Percentiles rank a stretch among this genome's conserved stretches.
Evolutionary conservation across 2,329 filamentous ascomycete genomes (phyloP).

Genomic region (Neocatenulostroma microsporum): DNA sequence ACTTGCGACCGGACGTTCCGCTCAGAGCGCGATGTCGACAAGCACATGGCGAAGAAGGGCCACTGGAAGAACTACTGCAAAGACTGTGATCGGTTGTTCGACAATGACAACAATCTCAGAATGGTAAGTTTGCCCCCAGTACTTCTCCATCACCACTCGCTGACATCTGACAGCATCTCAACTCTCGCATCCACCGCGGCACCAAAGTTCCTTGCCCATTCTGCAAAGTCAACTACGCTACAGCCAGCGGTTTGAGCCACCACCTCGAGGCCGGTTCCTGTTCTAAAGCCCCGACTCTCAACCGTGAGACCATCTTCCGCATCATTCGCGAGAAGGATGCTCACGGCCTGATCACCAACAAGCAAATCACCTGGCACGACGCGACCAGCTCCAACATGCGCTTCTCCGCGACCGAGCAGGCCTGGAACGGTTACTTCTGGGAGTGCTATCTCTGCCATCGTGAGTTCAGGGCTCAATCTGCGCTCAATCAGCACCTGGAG

Average conservation of each 20-base stretch:
- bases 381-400: slow-evolving; percentile 17
- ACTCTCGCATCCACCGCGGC: slow-evolving; percentile 45
- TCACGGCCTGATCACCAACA: slow-evolving; percentile 44
- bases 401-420: slow-evolving; percentile 33
- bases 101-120: slow-evolving; percentile 24
- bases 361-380: slow-evolving; percentile 41
- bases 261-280: slow-evolving; percentile 53
- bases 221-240: slow-evolving; percentile 41
- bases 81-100: slow-evolving; percentile 25
- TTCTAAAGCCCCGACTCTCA: slow-evolving; percentile 36
- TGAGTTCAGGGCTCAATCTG: slow-evolving; percentile 29
- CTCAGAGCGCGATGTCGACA: slow-evolving; percentile 12
- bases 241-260: slow-evolving; percentile 48
- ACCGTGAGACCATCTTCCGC: slow-evolving; percentile 43
- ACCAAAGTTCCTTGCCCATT: slow-evolving; percentile 46
- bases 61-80: slow-evolving; percentile 28
- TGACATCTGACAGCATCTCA: slow-evolving; percentile 44
- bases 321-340: slow-evolving; percentile 43
- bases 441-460: slow-evolving; percentile 50
- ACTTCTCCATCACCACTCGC: neutral
- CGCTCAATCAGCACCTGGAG: slow-evolving; percentile 48
- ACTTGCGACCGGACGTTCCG: slow-evolving; percentile 20
- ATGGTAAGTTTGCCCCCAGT: slow-evolving; percentile 3
- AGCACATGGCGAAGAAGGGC: slow-evolving; percentile 22
- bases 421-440: slow-evolving; percentile 43